Evolutionary conservation across 2,329 filamentous ascomycete species (phyloP), one percentile per base, ranked within the genome.

Genomic region (Gyromitra esculenta): DNA sequence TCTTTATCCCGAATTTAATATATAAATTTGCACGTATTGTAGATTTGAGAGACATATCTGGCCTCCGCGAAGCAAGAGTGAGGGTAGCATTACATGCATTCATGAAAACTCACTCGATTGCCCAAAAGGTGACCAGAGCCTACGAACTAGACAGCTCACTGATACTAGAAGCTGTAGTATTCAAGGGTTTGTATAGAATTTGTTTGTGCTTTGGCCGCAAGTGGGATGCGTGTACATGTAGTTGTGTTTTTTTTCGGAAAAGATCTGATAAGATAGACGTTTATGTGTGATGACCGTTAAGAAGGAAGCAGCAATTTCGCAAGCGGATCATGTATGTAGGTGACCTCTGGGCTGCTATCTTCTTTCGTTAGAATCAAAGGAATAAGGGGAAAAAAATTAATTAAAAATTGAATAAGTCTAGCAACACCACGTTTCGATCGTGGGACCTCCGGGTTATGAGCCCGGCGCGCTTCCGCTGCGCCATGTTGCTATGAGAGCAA

Each of bases 381-480:
- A 59, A 13, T 8, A 39, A 31, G 3, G 25, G 25, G 25, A 31
- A 31, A 31, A 31, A 31, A 31, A 31, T 2, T 31, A 31, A 21
- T 21, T 31, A 31, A 31, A 65, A 59, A 45, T 21, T 21, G 18
- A 57, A 60, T 43, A 73, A 52, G n/a, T 65, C 60, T 82, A 83
- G 82, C 81, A 82, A 81, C 80, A 80, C 80, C 79, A 79, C 74
- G 81, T 83, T 83, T 83, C 82, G 82, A 83, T 82, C 25, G 25
- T 31, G 25, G 25, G 25, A 31, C 25, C 82, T 83, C 82, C 81
- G 82, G 82, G 82, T 83, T 83, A 83, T 83, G 82, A 83, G 82
- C 82, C 82, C 82, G 82, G 82, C 25, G 80, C 82, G 82, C 82
- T 83, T 82, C 82, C 82, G 79, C 82, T 83, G 82, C 81, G 82